Evolutionary conservation across 169 alveolate species (phyloP), one percentile per base, ranked within the genome.

Genomic region (Eimeria falciformis): DNA sequence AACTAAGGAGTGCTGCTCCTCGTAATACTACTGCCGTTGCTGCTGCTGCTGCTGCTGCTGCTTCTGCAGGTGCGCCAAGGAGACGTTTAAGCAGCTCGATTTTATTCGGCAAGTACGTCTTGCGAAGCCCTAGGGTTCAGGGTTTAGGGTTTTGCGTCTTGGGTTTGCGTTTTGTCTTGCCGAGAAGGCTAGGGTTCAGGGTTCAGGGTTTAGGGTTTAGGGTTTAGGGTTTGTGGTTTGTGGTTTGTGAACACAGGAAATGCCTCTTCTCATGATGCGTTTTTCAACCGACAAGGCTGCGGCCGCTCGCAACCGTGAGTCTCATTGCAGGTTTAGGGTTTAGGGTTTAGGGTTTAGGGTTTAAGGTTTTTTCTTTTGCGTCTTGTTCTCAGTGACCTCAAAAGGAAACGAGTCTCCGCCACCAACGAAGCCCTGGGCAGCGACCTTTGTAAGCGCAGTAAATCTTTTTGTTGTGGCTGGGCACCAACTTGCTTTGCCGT

Each of bases 191-290:
- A 11, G 77, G 77, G 77, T 66, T 66, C 27, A 25, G 45, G 77
- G 37, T 25, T 66, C 27, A 66, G 77, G 77, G 77, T n/a, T 66
- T 66, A 68, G 79, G 79, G 79, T 68, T 68, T 68, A 68, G 79
- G 79, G 79, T 68, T 68, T 68, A 68, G 79, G 79, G 79, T 27
- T 68, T 68, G 37, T 45, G 79, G 79, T 68, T 68, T 68, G 37
- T 37, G 27, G 58, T 29, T 40, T 27, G 29, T 27, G 12, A 17
- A 2, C 27, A 2, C 82, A 71, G 82, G 82, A 71, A 55, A 37
- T 25, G 29, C 82, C 82, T 3, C 1, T 71, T 50, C 55, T 71
- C 56, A 71, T 71, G 82, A 71, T 2, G 55, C 82, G 7, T 33
- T 12, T 71, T 4, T 33, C 82, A 43, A 29, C 29, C 55, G 55